These are phyloP conservation scores for Zygoascus bituminiphila DNA, from an alignment of 805 yeast genomes.

Conservation along the genomic window DNA sequence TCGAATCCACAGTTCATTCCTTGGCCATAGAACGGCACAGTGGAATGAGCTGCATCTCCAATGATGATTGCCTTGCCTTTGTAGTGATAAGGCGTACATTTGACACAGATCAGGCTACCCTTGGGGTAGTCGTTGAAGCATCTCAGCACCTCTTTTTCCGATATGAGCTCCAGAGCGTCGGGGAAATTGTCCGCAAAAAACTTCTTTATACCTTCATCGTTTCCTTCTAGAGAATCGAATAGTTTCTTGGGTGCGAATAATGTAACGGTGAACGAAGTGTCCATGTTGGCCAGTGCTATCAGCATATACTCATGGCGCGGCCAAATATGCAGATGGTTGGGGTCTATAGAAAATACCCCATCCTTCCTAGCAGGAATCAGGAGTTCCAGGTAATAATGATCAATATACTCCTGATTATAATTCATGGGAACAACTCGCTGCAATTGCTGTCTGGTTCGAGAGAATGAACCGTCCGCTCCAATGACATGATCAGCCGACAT, in stretches of 20 bases:
- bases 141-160: constrained; percentile 41
- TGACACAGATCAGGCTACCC: constrained; percentile 69
- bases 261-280: constrained; percentile 84
- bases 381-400: constrained; percentile 75
- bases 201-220: constrained; percentile 36
- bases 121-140: constrained; percentile 56
- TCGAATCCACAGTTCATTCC: constrained; percentile 97
- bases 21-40: constrained; percentile 98
- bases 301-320: constrained; percentile 82
- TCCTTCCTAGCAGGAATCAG: constrained; percentile 53
- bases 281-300: constrained; percentile 78
- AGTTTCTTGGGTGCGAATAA: constrained; percentile 74
- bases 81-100: constrained; percentile 61
- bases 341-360: constrained; percentile 43
- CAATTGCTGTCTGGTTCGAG: constrained; percentile 60
- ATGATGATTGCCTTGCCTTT: constrained; percentile 55
- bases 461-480: constrained; percentile 84
- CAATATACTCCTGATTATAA: constrained; percentile 67
- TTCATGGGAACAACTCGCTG: constrained; percentile 63
- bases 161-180: constrained; percentile 67
- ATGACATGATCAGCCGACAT: constrained; percentile 38
- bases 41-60: constrained; percentile 93
- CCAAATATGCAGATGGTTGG: constrained; percentile 87
- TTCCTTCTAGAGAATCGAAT: constrained; percentile 40
- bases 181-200: constrained; percentile 60